Conservation (phyloP, 352 stramenopile genomes). For the Phytophthora tentaculata region DNA sequence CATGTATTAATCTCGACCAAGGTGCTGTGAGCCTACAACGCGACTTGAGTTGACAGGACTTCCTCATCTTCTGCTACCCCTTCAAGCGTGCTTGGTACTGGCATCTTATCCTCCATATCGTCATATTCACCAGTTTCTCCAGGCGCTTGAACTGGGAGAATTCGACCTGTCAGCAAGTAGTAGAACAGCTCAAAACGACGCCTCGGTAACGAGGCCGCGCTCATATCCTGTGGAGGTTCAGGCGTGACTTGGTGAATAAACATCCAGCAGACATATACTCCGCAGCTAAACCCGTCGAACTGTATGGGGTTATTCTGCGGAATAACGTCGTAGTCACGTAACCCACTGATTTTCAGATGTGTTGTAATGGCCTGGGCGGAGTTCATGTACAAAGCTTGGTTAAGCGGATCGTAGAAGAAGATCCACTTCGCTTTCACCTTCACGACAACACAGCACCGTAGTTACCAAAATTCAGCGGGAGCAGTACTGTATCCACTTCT, state of each 20-base stretch:
- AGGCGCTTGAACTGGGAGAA: too few relatives aligned
- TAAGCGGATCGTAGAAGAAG: background rate
- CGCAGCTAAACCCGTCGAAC: background rate
- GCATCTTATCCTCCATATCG: too few relatives aligned
- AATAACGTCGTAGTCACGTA: background rate
- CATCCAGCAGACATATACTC: background rate
- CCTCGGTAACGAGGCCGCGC: too few relatives aligned
- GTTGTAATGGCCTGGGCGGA: background rate
- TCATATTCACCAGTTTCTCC: too few relatives aligned
- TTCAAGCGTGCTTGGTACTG: too few relatives aligned
- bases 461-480: background rate
- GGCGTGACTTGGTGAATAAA: background rate
- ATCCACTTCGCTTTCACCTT: background rate
- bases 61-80: too few relatives aligned
- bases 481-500: background rate
- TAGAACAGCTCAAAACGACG: too few relatives aligned
- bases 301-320: background rate
- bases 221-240: too few relatives aligned
- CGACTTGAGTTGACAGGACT: too few relatives aligned
- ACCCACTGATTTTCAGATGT: background rate
- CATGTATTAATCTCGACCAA: too few relatives aligned
- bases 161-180: too few relatives aligned
- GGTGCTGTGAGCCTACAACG: too few relatives aligned
- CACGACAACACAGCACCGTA: background rate
- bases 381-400: background rate